Evolutionary conservation across 352 stramenopile species (phyloP).

Genomic region (Phytophthora kernoviae): DNA sequence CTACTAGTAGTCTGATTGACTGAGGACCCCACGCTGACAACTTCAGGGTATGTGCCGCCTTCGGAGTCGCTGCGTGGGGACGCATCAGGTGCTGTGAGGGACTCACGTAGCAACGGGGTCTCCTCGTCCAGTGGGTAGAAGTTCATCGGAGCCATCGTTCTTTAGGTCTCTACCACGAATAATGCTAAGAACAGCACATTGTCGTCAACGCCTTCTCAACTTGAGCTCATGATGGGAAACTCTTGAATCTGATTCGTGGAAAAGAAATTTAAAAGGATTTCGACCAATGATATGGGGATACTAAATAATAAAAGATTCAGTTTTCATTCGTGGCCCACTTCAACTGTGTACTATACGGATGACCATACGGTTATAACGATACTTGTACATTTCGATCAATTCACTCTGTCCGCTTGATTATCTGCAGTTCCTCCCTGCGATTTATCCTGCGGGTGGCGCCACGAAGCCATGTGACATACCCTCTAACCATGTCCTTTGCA

Average conservation of each 20-base stretch:
- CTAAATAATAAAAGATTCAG: no score
- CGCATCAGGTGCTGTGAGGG: conserved; percentile 2
- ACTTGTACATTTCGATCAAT: not conserved
- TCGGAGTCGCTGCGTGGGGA: conserved; percentile 33
- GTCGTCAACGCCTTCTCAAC: not conserved
- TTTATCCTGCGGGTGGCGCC: conserved; percentile 3
- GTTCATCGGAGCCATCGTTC: conserved; percentile 22
- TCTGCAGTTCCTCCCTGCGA: conserved; percentile 7
- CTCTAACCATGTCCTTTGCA: conserved; percentile 6
- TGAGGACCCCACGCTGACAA: not conserved
- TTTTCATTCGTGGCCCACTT: not conserved
- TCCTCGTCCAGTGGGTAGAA: conserved; percentile 40
- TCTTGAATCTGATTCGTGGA: not conserved
- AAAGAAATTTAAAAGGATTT: conserved; percentile 1
- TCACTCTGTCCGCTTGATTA: conserved; percentile 11
- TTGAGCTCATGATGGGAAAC: not conserved
- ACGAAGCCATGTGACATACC: conserved; percentile 22
- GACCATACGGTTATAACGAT: no score
- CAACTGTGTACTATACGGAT: not conserved
- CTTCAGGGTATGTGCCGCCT: conserved; percentile 11
- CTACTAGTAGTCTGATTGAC: not conserved
- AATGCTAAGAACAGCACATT: not conserved
- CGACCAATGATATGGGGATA: no score
- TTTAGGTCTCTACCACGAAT: conserved; percentile 1
- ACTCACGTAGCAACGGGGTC: conserved; percentile 33